Evolutionary conservation across 768 basidiomycete genomes (phyloP).

Genomic region (Russula dissimulans): DNA sequence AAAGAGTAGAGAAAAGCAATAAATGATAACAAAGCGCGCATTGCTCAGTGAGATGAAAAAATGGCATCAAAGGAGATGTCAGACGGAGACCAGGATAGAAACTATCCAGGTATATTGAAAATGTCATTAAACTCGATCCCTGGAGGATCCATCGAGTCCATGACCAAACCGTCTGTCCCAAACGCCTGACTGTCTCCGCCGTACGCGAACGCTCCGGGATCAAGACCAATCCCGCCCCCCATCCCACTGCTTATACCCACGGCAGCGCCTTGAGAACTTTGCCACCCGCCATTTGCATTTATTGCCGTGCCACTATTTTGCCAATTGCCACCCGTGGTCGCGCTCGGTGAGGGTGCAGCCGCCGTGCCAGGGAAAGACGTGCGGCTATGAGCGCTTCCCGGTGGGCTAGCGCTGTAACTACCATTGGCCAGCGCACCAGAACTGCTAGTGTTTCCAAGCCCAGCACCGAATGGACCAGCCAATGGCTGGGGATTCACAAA

Average conservation of each 20-base stretch:
- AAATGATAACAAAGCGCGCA: background rate
- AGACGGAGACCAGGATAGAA: no score
- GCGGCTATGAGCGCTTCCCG: conserved; percentile 17
- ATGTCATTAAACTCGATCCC: conserved; percentile 20
- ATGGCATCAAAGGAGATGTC: background rate
- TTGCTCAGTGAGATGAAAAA: background rate
- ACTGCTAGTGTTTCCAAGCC: background rate
- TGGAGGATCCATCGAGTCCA: conserved; percentile 15
- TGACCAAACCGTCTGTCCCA: conserved; percentile 10
- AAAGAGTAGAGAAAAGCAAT: background rate
- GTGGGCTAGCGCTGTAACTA: conserved; percentile 17
- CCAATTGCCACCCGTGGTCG: conserved; percentile 8
- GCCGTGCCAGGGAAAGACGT: conserved; percentile 14
- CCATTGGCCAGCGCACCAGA: conserved; percentile 4
- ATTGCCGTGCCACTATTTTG: conserved; percentile 1
- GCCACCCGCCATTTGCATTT: conserved; percentile 3
- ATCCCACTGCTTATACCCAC: conserved; percentile 9
- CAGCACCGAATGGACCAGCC: conserved; percentile 10
- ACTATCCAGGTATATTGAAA: conserved; percentile 17
- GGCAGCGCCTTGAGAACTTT: background rate
- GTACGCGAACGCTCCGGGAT: conserved; percentile 8
- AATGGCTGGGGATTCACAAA: conserved; percentile 16
- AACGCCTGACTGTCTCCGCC: conserved; percentile 8
- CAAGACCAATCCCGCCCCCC: conserved; percentile 8
- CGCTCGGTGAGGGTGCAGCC: conserved; percentile 14